Evolutionary conservation across 805 yeast species (phyloP).

Genomic region (Suhomyces vadensis): DNA sequence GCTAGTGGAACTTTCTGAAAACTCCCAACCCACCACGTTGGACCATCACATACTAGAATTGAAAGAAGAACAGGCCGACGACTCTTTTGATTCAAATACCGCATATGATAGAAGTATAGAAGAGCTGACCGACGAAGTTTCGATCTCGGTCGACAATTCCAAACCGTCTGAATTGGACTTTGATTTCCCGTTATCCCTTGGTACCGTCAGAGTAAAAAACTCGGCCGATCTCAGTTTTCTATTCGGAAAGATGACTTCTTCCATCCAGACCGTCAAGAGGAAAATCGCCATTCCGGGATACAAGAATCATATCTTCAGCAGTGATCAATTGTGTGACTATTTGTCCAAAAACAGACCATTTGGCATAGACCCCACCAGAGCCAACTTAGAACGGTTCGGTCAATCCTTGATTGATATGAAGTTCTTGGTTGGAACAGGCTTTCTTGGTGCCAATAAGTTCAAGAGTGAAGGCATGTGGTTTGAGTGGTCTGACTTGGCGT

Average conservation of each 20-base stretch:
- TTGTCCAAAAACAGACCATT: conserved; percentile 26
- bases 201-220: conserved; percentile 22
- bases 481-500: conserved; percentile 42
- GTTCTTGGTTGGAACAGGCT: conserved; percentile 31
- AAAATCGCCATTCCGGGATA: conserved; percentile 43
- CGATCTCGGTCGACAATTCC: conserved; percentile 2
- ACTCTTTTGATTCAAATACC: not conserved
- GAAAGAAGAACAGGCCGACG: conserved; percentile 2
- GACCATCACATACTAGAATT: conserved; percentile 1
- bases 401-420: conserved; percentile 39
- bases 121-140: conserved; percentile 1
- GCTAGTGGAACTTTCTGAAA: conserved; percentile 32
- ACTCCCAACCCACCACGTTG: conserved; percentile 6
- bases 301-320: conserved; percentile 39
- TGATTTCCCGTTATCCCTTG: conserved; percentile 35
- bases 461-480: conserved; percentile 46
- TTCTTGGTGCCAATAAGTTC: conserved; percentile 36
- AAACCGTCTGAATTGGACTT: conserved; percentile 16
- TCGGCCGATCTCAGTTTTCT: conserved; percentile 23
- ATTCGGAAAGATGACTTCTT: conserved; percentile 21
- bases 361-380: conserved; percentile 37
- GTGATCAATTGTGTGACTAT: conserved; percentile 37
- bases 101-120: conserved; percentile 4
- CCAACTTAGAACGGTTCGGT: conserved; percentile 41
- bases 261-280: conserved; percentile 29